Evolutionary conservation across 345 rosid species (phyloP).

Genomic region (Eucalyptus curtisii): DNA sequence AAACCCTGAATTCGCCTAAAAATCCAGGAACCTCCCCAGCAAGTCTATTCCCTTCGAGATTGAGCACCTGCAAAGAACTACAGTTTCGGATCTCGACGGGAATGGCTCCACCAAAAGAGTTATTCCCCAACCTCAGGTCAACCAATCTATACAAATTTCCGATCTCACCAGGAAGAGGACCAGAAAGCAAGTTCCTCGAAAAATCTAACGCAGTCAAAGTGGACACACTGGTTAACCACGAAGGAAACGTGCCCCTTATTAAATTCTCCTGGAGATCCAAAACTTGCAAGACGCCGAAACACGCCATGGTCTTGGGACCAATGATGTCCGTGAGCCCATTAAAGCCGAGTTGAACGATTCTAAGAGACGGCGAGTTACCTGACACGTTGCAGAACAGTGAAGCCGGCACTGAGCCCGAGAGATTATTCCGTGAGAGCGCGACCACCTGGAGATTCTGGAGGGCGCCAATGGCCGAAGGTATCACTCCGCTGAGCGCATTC

Average conservation of each 20-base stretch:
- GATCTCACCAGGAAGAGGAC: constrained; percentile 45
- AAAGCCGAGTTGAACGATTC: constrained; percentile 51
- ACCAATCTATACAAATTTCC: constrained; percentile 42
- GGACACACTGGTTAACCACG: constrained; percentile 39
- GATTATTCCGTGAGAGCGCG: constrained; percentile 48
- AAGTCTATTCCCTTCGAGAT: constrained; percentile 59
- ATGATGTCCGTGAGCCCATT: constrained; percentile 40
- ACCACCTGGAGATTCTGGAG: constrained; percentile 58
- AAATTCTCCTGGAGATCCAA: constrained; percentile 54
- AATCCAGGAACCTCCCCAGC: constrained; percentile 57
- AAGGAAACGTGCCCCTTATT: constrained; percentile 48
- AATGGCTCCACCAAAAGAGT: constrained; percentile 47
- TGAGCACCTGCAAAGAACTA: constrained; percentile 38
- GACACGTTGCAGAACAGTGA: constrained; percentile 56
- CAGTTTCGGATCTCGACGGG: constrained; percentile 65
- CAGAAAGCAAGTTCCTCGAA: constrained; percentile 62
- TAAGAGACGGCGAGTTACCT: constrained; percentile 28
- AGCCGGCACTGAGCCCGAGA: constrained; percentile 56
- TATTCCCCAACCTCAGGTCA: constrained; percentile 59
- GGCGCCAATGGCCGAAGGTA: constrained; percentile 65
- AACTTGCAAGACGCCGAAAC: constrained; percentile 40
- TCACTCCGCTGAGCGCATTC: constrained; percentile 57
- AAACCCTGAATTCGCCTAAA: constrained; percentile 45
- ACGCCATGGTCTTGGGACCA: constrained; percentile 27
- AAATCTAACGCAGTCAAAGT: constrained; percentile 44